A percentile compares a stretch with the other conserved stretches of the same genome.
These are phyloP conservation scores for Polychaeton citri DNA, from an alignment of 2,329 filamentous ascomycete genomes.

Conservation along the genomic window DNA sequence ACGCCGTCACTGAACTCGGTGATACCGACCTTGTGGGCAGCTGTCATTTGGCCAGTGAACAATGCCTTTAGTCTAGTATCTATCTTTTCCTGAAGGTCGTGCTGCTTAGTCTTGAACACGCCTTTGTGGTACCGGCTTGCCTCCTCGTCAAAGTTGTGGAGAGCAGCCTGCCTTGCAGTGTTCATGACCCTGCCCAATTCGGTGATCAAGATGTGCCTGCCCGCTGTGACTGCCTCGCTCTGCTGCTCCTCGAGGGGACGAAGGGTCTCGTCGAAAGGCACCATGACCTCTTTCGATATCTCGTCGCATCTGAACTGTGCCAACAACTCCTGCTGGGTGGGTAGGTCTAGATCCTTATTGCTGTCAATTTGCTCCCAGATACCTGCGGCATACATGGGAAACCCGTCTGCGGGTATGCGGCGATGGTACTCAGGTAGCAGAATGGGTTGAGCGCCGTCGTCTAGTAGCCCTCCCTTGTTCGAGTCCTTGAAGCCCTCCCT, in stretches of 20 bases:
- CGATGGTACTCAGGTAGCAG: slow-evolving; percentile 92
- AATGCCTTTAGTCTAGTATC: slow-evolving; percentile 79
- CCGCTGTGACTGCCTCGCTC: slow-evolving; percentile 57
- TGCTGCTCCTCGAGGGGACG: slow-evolving; percentile 76
- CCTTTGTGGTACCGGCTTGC: slow-evolving; percentile 94
- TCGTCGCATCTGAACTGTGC: slow-evolving; percentile 97
- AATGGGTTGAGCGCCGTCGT: slow-evolving; percentile 64
- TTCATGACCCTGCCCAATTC: slow-evolving; percentile 65
- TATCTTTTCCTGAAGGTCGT: slow-evolving; percentile 74
- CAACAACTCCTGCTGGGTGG: slow-evolving; percentile 90
- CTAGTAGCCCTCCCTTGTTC: slow-evolving; percentile 46
- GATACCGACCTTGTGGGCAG: slow-evolving; percentile 81
- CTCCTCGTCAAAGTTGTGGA: slow-evolving; percentile 78
- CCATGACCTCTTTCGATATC: slow-evolving; percentile 77
- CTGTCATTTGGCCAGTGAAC: slow-evolving; percentile 75
- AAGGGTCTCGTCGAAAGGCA: slow-evolving; percentile 72
- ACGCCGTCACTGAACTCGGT: slow-evolving; percentile 77
- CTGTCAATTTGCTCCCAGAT: slow-evolving; percentile 98
- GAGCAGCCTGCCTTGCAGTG: slow-evolving; percentile 53
- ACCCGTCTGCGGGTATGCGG: slow-evolving; percentile 92
- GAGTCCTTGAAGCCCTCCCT: slow-evolving; percentile 63
- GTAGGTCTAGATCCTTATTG: slow-evolving; percentile 95
- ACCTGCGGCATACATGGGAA: slow-evolving; percentile 81
- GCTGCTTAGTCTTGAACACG: slow-evolving; percentile 74
- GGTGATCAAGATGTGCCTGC: slow-evolving; percentile 57